Evolutionary conservation across 306 rosid species (phyloP), one percentile per base, ranked within the genome.

Genomic region (Prunus kanzakura): DNA sequence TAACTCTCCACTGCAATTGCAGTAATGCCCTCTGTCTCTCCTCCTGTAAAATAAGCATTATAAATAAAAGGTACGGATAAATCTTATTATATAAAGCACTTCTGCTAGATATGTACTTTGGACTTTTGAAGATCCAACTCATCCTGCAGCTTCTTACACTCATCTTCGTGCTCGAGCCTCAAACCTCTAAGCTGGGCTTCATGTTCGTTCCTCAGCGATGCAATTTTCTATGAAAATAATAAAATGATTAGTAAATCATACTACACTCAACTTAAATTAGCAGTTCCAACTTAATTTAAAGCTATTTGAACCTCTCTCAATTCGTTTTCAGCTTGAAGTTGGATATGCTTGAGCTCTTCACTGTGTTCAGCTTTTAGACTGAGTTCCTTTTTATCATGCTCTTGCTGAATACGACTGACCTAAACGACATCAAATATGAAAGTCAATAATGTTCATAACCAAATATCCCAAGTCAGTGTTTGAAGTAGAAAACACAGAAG

Each of bases 1-100:
- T 95, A 83, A 92, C 98, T 86, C 85, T 91, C 99, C 98, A 96
- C 86, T 91, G 97, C 93, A 96, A 76, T 80, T 96, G 93, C 89
- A 96, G 82, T 78, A 96, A 85, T 71, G 98, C 92, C 83, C 90
- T 91, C 86, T 96, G 98, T 86, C 89, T 87, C 67, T 96, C 97
- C 90, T 96, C 99, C 99, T 89, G 85, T 75, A 75, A 81, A 77
- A 85, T 61, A 15, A 71, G 41, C 35, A 50, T 62, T 63, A 38
- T 72, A 67, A 63, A n/a, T 51, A 50, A 32, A 84, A 71, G 50
- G 62, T 61, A 29, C 35, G 4, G 3, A 43, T n/a, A 71, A 64
- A 43, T 63, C 35, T 38, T 47, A 73, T 27, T 55, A 68, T 72
- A 73, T 84, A 4, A 65, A 64, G 73, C 63, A 50, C 47, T 43